Conservation (phyloP, 208 protist genomes). For the Wallacemonas sp. region DNA sequence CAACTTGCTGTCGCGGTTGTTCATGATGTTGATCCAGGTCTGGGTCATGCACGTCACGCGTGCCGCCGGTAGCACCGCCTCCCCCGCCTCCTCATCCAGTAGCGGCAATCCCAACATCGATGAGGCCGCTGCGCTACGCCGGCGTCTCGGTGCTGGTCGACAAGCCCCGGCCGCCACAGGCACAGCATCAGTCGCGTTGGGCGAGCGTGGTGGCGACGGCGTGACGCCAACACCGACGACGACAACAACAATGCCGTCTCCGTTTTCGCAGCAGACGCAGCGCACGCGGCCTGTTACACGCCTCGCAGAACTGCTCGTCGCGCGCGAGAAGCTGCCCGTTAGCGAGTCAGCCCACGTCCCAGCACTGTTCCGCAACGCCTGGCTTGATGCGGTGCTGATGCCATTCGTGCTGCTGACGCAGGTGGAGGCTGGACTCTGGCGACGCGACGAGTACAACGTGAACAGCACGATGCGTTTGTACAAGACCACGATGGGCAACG, state of each 20-base stretch:
- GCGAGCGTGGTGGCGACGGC: too few relatives aligned
- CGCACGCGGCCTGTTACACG: constrained; percentile 8
- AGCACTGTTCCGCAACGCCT: constrained; percentile 23
- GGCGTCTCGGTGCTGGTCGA: not conserved
- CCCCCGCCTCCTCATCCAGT: too few relatives aligned
- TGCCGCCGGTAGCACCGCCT: not conserved
- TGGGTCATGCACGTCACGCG: constrained; percentile 38
- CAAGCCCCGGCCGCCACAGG: not conserved
- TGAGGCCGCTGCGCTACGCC: too few relatives aligned
- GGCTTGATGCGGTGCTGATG: constrained; percentile 75
- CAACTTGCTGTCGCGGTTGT: constrained; percentile 41
- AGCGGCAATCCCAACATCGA: too few relatives aligned
- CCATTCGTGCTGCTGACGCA: constrained; percentile 68
- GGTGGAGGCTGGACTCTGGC: constrained; percentile 58
- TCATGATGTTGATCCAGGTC: constrained; percentile 38
- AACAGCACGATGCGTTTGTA: constrained; percentile 4
- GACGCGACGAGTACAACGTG: constrained; percentile 47
- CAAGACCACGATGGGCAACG: not conserved
- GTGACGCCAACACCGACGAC: too few relatives aligned
- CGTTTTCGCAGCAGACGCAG: constrained; percentile 9
- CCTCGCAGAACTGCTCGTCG: constrained; percentile 1
- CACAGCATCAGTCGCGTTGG: not conserved
- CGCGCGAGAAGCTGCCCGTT: not conserved
- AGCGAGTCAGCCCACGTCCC: not conserved
- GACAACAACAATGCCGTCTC: constrained; percentile 9